Evolutionary conservation across 2,329 filamentous ascomycete species (phyloP).

Genomic region (Cryphonectria carpinicola): DNA sequence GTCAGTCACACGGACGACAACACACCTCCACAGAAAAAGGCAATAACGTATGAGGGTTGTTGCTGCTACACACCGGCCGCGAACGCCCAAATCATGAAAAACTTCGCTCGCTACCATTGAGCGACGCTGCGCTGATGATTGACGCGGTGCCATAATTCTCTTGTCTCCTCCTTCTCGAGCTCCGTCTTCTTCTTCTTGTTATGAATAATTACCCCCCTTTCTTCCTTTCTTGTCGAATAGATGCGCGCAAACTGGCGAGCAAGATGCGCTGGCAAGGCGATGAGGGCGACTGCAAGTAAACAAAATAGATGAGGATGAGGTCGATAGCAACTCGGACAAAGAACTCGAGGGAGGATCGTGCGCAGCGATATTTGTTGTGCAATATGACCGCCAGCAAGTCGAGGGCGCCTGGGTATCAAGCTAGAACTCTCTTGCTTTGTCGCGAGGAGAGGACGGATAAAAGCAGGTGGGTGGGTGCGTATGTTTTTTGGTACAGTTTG

Average conservation of each 20-base stretch:
- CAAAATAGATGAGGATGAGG: neutral
- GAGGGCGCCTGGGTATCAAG: neutral
- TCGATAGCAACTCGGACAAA: neutral
- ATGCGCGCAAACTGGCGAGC: neutral
- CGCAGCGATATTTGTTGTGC: neutral
- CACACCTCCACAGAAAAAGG: neutral
- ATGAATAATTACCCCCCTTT: neutral
- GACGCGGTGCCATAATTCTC: conserved; percentile 44
- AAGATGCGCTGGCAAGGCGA: neutral
- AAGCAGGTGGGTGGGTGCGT: neutral
- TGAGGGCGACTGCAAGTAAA: neutral
- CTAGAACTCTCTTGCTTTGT: neutral
- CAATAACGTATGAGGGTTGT: neutral
- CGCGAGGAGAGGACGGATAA: neutral
- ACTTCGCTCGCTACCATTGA: conserved; percentile 49
- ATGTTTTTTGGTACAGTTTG: neutral
- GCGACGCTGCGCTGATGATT: conserved; percentile 40
- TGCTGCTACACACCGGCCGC: conserved; percentile 48
- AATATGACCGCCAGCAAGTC: neutral
- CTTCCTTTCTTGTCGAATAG: neutral
- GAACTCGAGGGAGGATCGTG: neutral
- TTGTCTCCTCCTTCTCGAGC: neutral
- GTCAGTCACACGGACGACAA: neutral
- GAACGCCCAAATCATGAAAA: conserved; percentile 54
- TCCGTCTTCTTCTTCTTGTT: neutral